Evolutionary conservation across 192 early-diverging fungal genomes (phyloP).

Genomic region (Jimgerdemannia flammicorona): DNA sequence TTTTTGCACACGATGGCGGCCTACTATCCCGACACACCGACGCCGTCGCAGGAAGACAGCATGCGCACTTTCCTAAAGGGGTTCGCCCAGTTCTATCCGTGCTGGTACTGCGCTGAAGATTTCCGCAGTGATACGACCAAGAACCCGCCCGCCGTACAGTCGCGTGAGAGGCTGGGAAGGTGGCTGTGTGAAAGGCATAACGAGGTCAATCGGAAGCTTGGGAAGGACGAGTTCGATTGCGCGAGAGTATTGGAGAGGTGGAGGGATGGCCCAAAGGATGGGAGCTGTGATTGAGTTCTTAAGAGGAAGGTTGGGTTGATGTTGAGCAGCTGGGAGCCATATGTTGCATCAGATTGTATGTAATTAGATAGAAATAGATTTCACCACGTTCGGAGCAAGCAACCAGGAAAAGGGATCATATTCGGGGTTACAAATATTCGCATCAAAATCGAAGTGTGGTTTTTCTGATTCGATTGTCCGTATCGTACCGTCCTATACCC

Average conservation of each 20-base stretch:
- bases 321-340: too few species aligned
- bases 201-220: conserved; percentile 86
- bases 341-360: too few species aligned
- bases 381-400: too few species aligned
- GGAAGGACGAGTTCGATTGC: conserved; percentile 93
- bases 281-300: conserved; percentile 52
- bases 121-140: conserved; percentile 71
- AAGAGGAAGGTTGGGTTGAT: too few species aligned
- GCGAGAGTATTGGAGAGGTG: conserved; percentile 91
- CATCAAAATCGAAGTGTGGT: too few species aligned
- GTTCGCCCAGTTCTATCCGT: conserved; percentile 91
- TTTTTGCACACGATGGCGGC: conserved; percentile 97
- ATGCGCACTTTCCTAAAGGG: conserved; percentile 72
- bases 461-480: too few species aligned
- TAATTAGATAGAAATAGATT: too few species aligned
- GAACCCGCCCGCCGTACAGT: conserved; percentile 74
- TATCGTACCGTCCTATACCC: too few species aligned
- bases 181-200: conserved; percentile 98
- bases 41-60: conserved; percentile 60
- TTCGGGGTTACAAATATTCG: too few species aligned
- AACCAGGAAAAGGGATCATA: too few species aligned
- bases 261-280: conserved; percentile 75
- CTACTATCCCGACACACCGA: conserved; percentile 87
- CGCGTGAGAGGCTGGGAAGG: conserved; percentile 59
- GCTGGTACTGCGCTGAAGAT: conserved; percentile 83